These are phyloP conservation scores for Primulina eburnea DNA, from an alignment of 257 asterid species.

Conservation along the genomic window DNA sequence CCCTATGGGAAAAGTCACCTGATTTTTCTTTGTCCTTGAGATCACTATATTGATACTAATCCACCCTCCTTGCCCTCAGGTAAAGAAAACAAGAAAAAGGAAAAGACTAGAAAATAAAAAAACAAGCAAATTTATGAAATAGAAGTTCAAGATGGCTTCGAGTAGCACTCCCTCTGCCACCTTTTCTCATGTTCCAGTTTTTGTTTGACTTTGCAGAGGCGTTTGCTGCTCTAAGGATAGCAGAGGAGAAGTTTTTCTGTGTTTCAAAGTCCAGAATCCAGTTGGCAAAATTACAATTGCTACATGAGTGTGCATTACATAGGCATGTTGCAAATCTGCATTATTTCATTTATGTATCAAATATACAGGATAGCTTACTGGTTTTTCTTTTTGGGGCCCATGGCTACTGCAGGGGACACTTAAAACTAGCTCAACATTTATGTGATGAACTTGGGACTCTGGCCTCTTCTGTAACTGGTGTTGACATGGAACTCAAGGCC, in stretches of 20 bases:
- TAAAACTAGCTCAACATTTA: constrained; percentile 77
- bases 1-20: background rate
- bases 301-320: constrained; percentile 85
- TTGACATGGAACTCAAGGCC: constrained; percentile 89
- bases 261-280: constrained; percentile 77
- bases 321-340: constrained; percentile 37
- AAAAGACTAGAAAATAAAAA: background rate
- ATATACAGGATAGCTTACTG: constrained; percentile 24
- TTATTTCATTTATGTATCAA: constrained; percentile 8
- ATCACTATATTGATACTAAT: constrained; percentile 15
- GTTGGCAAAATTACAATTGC: constrained; percentile 73
- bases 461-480: constrained; percentile 86
- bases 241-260: constrained; percentile 71
- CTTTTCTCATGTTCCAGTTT: constrained; percentile 20
- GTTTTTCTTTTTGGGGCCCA: constrained; percentile 19
- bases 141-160: constrained; percentile 10
- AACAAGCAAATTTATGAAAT: constrained; percentile 6
- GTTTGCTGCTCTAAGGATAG: constrained; percentile 73
- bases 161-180: background rate
- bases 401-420: constrained; percentile 57
- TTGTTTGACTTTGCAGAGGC: constrained; percentile 56
- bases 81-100: constrained; percentile 3
- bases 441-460: constrained; percentile 82
- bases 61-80: background rate
- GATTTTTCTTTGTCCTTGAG: background rate